Percentiles rank a stretch among this genome's conserved stretches.
phyloP scores from a whole-genome alignment of 1,284 basidiomycete genomes.

The Xerocomus minutiporus region DNA sequence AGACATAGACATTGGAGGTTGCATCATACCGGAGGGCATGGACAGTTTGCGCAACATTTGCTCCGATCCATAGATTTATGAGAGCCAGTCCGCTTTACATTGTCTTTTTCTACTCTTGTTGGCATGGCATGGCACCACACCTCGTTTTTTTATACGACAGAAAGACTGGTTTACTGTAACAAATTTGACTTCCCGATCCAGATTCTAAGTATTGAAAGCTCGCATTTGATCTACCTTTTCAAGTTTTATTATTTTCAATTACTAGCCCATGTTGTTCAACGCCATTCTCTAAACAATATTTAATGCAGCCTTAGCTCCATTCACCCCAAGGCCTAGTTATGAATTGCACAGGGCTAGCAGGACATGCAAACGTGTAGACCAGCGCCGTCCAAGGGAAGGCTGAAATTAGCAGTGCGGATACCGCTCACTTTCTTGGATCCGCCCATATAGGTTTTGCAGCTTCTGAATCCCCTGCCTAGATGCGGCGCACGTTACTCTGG shows the following conservation, averaged over 20 bases:
- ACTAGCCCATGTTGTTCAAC: not conserved
- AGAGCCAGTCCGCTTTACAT: slow-evolving; percentile 15
- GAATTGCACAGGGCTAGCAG: not conserved
- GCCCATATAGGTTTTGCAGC: slow-evolving; percentile 52
- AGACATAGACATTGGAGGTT: slow-evolving; percentile 19
- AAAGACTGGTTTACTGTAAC: slow-evolving; percentile 12
- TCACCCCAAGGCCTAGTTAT: too few species aligned
- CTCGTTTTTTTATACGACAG: slow-evolving; percentile 5
- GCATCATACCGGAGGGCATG: slow-evolving; percentile 15
- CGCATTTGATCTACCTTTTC: not conserved
- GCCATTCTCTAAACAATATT: slow-evolving; percentile 1
- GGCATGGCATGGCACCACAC: slow-evolving; percentile 7
- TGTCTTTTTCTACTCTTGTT: slow-evolving; percentile 15
- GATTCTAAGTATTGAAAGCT: slow-evolving; percentile 1
- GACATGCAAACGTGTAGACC: too few species aligned
- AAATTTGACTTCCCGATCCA: slow-evolving; percentile 6
- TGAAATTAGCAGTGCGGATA: not conserved
- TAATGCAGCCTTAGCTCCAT: not conserved
- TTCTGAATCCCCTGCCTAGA: slow-evolving; percentile 40
- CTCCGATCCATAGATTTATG: slow-evolving; percentile 25
- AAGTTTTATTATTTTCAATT: not conserved
- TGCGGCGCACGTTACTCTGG: slow-evolving; percentile 4
- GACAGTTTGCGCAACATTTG: slow-evolving; percentile 13
- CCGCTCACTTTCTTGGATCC: slow-evolving; percentile 22
- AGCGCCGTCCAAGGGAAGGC: too few species aligned